Conservation (phyloP, 2,329 filamentous ascomycete species). For the Neofusicoccum ribis region DNA sequence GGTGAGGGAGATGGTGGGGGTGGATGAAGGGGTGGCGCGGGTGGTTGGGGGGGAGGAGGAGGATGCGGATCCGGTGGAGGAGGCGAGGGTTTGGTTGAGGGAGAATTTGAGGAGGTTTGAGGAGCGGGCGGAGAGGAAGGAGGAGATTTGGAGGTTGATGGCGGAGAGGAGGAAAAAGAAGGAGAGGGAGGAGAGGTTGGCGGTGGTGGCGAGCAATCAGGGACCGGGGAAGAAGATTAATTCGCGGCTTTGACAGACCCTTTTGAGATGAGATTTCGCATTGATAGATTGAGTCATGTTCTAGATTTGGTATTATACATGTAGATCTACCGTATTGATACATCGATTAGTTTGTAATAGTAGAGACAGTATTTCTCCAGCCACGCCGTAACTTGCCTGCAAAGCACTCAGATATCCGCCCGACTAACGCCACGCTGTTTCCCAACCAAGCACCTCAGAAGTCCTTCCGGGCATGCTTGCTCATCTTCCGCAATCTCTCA, state of each 20-base stretch:
- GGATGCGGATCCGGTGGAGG: neutral
- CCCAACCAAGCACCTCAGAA: slow-evolving; percentile 26
- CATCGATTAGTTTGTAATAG: no score
- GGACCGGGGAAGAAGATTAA: neutral
- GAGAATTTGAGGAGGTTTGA: neutral
- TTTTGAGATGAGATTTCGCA: neutral
- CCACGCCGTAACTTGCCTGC: no score
- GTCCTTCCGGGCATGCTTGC: slow-evolving; percentile 44
- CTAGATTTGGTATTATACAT: no score
- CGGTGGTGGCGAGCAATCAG: neutral
- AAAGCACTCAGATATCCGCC: no score
- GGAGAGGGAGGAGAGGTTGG: neutral
- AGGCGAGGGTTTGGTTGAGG: neutral
- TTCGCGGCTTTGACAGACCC: neutral
- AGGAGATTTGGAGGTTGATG: neutral
- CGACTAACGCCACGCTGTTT: no score
- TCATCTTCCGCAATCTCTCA: slow-evolving; percentile 41
- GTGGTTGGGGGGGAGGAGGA: neutral
- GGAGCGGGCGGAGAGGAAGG: neutral
- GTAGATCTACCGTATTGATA: no score
- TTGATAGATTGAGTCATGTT: neutral
- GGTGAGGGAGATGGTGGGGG: neutral
- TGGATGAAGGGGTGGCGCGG: no score
- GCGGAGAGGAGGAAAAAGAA: neutral
- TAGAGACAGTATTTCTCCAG: no score